Base-by-base conservation (phyloP, 2,329 filamentous ascomycete species). In the Rhytidhysteron rufulum region DNA sequence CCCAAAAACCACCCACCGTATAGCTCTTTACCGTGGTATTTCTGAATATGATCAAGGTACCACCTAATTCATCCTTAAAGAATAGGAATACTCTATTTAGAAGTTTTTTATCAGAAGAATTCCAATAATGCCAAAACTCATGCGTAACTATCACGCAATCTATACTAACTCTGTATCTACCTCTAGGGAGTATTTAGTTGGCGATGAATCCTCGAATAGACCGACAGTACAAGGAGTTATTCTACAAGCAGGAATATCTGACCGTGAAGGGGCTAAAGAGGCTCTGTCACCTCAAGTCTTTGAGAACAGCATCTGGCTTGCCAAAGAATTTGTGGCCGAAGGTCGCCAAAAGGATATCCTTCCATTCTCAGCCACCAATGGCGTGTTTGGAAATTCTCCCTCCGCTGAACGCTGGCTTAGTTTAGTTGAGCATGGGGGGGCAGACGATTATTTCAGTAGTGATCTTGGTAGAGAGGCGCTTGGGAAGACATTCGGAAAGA, bases 381-480 rank as follows among this genome's bases (percentile, higher is more conserved):
- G 53, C 41, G 31, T 50, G 42, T 43, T 62, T 25, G 53, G 60
- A 32, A 66, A 67, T 1, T 74, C 77, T 0, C 63, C 83, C 4
- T 74, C 68, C n/a, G 78, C 81, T 6, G 67, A 68, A 33, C 61
- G 82, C 31, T 83, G 80, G 60, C 57, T 82, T 25, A 79, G 77
- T 34, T 65, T 86, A 5, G 68, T 74, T 0, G 68, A 71, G 34
- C 64, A 71, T 37, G 72, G 80, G 4, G 85, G 83, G 8, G 84
- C 86, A 43, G 90, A 96, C 60, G 90, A 95, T 60, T 88, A 86
- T 57, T 95, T 95, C 67, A 90, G 85, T n/a, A 82, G 80, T 3
- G 86, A 93, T 57, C 67, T 93, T n/a, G 63, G 70, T 0, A 75
- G 79, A 31, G 71, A 77, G 22, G 70, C 73, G 15, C 68, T 89